Percentiles rank a stretch among this genome's conserved stretches.
Conservation (phyloP, 2,329 filamentous ascomycete genomes). For the Hysterium pulicare region DNA sequence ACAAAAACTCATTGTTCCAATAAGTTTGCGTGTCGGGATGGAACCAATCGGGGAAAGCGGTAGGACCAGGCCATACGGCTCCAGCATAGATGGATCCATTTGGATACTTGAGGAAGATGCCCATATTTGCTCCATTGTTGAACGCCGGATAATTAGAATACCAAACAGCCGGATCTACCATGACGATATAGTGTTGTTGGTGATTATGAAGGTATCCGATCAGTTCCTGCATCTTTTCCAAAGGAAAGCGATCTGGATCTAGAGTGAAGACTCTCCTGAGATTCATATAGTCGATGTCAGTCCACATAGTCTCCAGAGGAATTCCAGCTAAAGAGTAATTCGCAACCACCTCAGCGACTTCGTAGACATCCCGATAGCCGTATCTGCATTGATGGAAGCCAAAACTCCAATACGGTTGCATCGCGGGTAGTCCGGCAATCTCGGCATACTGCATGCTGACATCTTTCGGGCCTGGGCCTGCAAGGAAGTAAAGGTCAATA, state of each 20-base stretch:
- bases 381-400: slow-evolving; percentile 52
- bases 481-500: slow-evolving; percentile 61
- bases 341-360: slow-evolving; percentile 62
- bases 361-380: slow-evolving; percentile 55
- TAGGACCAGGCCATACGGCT: slow-evolving; percentile 74
- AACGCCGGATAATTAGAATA: slow-evolving; percentile 50
- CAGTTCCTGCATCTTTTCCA: slow-evolving; percentile 60
- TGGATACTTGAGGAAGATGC: slow-evolving; percentile 48
- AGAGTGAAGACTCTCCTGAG: slow-evolving; percentile 59
- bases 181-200: slow-evolving; percentile 69
- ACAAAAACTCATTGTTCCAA: slow-evolving; percentile 66
- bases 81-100: slow-evolving; percentile 59
- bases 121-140: slow-evolving; percentile 57
- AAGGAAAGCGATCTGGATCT: slow-evolving; percentile 62
- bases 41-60: slow-evolving; percentile 76
- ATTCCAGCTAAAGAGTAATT: slow-evolving; percentile 65
- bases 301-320: slow-evolving; percentile 69
- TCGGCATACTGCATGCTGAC: slow-evolving; percentile 49
- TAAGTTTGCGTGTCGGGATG: slow-evolving; percentile 59
- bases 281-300: slow-evolving; percentile 69
- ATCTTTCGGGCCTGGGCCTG: slow-evolving; percentile 46
- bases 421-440: slow-evolving; percentile 43
- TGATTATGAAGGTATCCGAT: slow-evolving; percentile 63
- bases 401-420: slow-evolving; percentile 53
- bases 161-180: slow-evolving; percentile 71